Conservation (phyloP, 1,284 basidiomycete species). For the Coniferiporia sulphurascens region DNA sequence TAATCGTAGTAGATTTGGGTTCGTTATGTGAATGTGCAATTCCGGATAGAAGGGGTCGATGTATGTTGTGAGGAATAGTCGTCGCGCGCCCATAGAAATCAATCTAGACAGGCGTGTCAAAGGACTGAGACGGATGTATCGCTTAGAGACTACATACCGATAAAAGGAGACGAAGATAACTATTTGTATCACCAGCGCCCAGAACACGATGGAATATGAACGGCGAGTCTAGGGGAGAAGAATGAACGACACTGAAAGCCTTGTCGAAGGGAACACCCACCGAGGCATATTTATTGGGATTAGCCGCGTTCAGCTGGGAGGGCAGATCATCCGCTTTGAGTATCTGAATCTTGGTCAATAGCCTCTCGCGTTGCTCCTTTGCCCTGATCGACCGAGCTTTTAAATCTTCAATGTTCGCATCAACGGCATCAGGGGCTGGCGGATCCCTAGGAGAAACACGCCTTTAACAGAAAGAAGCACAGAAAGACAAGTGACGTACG, state of each 20-base stretch:
- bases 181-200: slow-evolving; percentile 3
- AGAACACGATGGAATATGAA: background rate
- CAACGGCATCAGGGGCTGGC: slow-evolving; percentile 10
- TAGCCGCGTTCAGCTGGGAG: background rate
- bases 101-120: slow-evolving; percentile 28
- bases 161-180: slow-evolving; percentile 10
- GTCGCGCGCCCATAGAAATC: slow-evolving; percentile 35
- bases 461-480: background rate
- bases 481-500: slow-evolving; percentile 4
- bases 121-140: background rate
- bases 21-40: slow-evolving; percentile 49
- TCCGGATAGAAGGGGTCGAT: slow-evolving; percentile 72
- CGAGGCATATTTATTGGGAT: background rate
- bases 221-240: background rate
- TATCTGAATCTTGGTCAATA: slow-evolving; percentile 7
- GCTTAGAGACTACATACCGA: slow-evolving; percentile 5
- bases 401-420: slow-evolving; percentile 8
- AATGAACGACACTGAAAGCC: background rate
- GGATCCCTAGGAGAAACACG: slow-evolving; percentile 3
- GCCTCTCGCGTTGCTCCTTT: slow-evolving; percentile 12
- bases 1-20: slow-evolving; percentile 37
- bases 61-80: slow-evolving; percentile 53
- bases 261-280: background rate
- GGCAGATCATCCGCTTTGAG: background rate
- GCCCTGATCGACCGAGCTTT: slow-evolving; percentile 15